Evolutionary conservation across 441 rosid species (phyloP).

Genomic region (Isatis lusitanica): DNA sequence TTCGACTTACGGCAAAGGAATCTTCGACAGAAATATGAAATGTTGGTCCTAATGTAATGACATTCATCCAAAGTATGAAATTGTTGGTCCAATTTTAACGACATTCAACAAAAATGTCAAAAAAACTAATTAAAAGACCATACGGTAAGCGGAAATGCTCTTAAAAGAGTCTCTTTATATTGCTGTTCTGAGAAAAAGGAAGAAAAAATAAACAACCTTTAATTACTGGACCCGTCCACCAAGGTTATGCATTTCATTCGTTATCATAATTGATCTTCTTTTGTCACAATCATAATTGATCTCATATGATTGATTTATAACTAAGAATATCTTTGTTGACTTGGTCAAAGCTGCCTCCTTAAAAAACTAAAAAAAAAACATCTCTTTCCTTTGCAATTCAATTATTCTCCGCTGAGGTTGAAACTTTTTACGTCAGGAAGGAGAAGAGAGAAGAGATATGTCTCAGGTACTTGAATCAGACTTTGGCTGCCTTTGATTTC

Average conservation of each 20-base stretch:
- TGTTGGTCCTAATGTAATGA: conserved; percentile 15
- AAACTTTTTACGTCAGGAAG: conserved; percentile 11
- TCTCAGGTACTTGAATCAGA: conserved; percentile 23
- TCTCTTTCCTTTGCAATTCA: not conserved
- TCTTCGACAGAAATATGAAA: conserved; percentile 63
- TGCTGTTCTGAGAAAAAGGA: no score
- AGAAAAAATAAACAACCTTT: no score
- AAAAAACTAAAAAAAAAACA: not conserved
- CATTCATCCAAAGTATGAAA: conserved; percentile 48
- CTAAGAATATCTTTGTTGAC: not conserved
- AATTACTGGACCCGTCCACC: not conserved
- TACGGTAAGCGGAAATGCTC: no score
- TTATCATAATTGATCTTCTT: no score
- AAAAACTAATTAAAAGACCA: not conserved
- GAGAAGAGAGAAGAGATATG: conserved; percentile 17
- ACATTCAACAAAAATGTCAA: not conserved
- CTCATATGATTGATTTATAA: no score
- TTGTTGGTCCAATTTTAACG: conserved; percentile 8
- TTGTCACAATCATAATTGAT: no score
- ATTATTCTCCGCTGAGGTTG: not conserved
- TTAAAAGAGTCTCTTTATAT: no score
- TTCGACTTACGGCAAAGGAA: conserved; percentile 67
- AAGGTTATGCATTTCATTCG: not conserved
- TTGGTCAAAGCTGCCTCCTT: conserved; percentile 11
- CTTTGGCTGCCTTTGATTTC: not conserved